phyloP scores from a whole-genome alignment of 2,329 filamentous ascomycete species.

The Monosporascus sp. region DNA sequence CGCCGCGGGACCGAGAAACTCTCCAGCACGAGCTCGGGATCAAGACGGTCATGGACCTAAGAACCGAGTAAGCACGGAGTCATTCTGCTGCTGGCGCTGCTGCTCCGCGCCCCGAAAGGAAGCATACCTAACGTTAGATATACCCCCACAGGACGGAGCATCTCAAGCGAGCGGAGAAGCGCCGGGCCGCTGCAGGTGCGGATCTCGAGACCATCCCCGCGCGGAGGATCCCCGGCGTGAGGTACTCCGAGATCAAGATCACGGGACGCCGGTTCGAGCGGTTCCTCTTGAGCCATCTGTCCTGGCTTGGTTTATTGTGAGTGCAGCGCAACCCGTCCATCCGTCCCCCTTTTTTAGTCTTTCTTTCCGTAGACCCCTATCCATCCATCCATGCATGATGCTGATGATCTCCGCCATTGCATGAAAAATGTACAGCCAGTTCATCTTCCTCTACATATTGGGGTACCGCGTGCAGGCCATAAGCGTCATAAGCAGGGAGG shows the following conservation, averaged over 20 bases:
- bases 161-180: conserved; percentile 60
- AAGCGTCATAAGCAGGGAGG: conserved; percentile 60
- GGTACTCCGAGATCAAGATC: conserved; percentile 64
- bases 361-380: too few species aligned
- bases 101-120: too few species aligned
- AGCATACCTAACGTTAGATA: conserved; percentile 1
- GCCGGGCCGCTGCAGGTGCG: conserved; percentile 25
- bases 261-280: conserved; percentile 68
- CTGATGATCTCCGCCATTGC: too few species aligned
- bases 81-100: too few species aligned
- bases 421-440: conserved; percentile 37
- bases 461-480: conserved; percentile 68
- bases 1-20: conserved; percentile 53
- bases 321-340: conserved; percentile 7
- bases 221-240: conserved; percentile 54
- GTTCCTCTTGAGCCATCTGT: conserved; percentile 61
- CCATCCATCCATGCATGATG: too few species aligned
- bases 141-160: conserved; percentile 59
- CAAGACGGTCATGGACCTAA: conserved; percentile 70
- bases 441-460: conserved; percentile 52
- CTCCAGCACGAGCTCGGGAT: conserved; percentile 59
- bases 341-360: neutral
- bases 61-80: conserved; percentile 55
- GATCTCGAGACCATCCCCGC: too few species aligned
- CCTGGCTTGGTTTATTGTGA: conserved; percentile 61